Evolutionary conservation across 148 eudicot genomes (phyloP).

Genomic region (Limonium bicolor): DNA sequence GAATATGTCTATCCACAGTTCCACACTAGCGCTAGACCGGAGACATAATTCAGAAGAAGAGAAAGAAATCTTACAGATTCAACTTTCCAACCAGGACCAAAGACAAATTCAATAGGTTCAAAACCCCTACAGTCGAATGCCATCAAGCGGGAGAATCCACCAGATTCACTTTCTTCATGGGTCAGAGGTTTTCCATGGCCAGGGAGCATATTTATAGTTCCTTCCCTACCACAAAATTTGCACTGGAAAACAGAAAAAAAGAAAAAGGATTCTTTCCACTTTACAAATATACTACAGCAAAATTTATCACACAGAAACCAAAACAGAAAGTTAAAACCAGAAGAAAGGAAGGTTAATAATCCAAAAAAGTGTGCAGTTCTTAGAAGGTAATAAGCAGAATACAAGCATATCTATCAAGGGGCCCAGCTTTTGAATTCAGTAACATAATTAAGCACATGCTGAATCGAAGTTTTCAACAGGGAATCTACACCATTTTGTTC

Average conservation of each 20-base stretch:
- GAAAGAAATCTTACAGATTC: conserved; percentile 45
- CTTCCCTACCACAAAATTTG: conserved; percentile 73
- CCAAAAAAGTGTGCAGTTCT: too few relatives aligned
- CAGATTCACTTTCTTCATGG: conserved; percentile 25
- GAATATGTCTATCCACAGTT: too few relatives aligned
- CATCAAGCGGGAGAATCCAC: conserved; percentile 52
- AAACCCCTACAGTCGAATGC: conserved; percentile 73
- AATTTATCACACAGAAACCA: background rate
- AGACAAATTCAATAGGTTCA: conserved; percentile 61
- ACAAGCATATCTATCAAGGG: too few relatives aligned
- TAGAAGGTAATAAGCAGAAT: too few relatives aligned
- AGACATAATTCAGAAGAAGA: background rate
- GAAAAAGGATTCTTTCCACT: background rate
- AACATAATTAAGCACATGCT: too few relatives aligned
- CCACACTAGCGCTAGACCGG: too few relatives aligned
- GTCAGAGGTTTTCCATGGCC: conserved; percentile 53
- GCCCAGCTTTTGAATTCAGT: too few relatives aligned
- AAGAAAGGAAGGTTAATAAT: too few relatives aligned
- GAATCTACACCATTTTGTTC: too few relatives aligned
- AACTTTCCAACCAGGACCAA: conserved; percentile 75
- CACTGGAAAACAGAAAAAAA: conserved; percentile 34
- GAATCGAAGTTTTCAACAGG: too few relatives aligned
- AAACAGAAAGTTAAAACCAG: too few relatives aligned
- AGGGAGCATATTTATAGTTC: conserved; percentile 49
- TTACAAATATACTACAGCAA: background rate